Conservation (phyloP, 2,329 filamentous ascomycete genomes). For the Aspergillus spinulosporus region DNA sequence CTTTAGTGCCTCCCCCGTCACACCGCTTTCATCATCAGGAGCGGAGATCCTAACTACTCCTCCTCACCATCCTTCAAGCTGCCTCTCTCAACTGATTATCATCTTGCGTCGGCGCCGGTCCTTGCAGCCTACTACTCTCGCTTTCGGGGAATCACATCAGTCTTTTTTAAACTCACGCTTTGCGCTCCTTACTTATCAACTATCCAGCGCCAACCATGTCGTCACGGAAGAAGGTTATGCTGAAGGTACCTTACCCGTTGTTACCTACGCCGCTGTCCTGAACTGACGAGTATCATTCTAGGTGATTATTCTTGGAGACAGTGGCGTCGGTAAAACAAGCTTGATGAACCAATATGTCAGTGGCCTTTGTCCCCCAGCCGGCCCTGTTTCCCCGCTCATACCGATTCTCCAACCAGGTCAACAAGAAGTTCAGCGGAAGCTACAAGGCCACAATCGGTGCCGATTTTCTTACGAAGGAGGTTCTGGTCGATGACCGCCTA, state of each 20-base stretch:
- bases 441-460: constrained; percentile 99
- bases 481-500: constrained; percentile 91
- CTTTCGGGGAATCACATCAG: not conserved
- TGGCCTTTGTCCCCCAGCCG: constrained; percentile 17
- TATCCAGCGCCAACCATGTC: constrained; percentile 56
- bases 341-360: constrained; percentile 99
- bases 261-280: not conserved
- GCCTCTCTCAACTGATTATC: constrained; percentile 1
- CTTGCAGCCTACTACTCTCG: not conserved
- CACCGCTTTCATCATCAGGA: constrained; percentile 34
- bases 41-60: constrained; percentile 15
- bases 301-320: constrained; percentile 96
- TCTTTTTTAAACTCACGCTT: constrained; percentile 1
- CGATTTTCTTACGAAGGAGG: constrained; percentile 97
- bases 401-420: constrained; percentile 65
- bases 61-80: constrained; percentile 10
- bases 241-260: constrained; percentile 64
- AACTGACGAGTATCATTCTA: not conserved
- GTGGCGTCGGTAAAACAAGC: constrained; percentile 98
- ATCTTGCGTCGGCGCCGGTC: not conserved
- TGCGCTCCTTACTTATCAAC: constrained; percentile 2
- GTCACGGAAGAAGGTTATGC: constrained; percentile 83
- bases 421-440: constrained; percentile 99
- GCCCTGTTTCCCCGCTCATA: constrained; percentile 17
- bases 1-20: constrained; percentile 30